Evolutionary conservation across 139 green algal genomes (phyloP).

Genomic region (Parachlorella kessleri): DNA sequence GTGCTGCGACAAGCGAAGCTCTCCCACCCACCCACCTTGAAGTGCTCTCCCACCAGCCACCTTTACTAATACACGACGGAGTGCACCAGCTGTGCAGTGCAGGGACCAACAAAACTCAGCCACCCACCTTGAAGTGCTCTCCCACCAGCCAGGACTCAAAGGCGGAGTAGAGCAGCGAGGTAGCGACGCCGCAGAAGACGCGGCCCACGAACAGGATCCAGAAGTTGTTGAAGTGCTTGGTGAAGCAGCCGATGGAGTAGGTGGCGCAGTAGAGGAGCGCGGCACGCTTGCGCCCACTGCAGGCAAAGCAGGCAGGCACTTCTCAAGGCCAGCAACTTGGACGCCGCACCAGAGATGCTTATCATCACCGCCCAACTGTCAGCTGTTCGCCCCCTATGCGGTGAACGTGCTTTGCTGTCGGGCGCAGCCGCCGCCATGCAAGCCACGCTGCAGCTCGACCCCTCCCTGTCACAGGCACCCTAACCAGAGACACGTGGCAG

Average conservation of each 20-base stretch:
- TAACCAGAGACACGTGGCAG: no score
- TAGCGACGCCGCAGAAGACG: constrained; percentile 95
- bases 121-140: constrained; percentile 61
- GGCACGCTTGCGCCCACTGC: constrained; percentile 89
- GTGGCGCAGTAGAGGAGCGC: constrained; percentile 85
- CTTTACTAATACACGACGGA: no score
- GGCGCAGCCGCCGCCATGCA: no score
- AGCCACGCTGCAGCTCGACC: no score
- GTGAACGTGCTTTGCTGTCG: no score
- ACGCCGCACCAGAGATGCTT: no score
- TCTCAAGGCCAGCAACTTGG: no score
- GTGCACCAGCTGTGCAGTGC: background rate
- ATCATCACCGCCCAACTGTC: no score
- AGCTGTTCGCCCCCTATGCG: no score
- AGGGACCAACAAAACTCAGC: background rate
- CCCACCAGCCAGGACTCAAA: constrained; percentile 90
- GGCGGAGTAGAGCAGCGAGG: constrained; percentile 95
- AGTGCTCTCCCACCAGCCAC: constrained; percentile 63
- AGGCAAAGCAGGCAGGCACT: background rate
- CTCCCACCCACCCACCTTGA: constrained; percentile 57
- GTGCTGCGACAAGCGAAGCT: no score
- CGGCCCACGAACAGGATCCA: constrained; percentile 85
- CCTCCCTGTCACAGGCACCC: no score
- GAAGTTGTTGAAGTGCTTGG: constrained; percentile 95
- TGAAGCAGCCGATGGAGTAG: constrained; percentile 91